These are phyloP conservation scores for Craterostigma plantagineum DNA, from an alignment of 257 asterid species.

Conservation along the genomic window DNA sequence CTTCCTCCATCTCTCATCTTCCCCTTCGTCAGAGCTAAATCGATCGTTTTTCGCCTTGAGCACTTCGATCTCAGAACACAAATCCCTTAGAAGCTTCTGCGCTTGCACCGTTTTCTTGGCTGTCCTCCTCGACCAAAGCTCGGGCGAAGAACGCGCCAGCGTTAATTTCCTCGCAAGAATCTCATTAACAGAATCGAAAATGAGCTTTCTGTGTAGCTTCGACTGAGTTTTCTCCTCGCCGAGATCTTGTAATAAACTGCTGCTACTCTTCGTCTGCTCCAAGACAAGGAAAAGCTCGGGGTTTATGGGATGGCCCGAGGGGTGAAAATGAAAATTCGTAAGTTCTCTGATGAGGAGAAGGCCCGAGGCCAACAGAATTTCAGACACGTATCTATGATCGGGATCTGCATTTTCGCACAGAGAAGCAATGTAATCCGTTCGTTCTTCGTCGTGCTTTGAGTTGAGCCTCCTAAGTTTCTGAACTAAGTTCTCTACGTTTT, in stretches of 20 bases:
- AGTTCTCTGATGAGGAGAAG: slow-evolving; percentile 67
- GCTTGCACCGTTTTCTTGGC: slow-evolving; percentile 30
- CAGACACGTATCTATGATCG: slow-evolving; percentile 71
- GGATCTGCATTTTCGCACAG: slow-evolving; percentile 72
- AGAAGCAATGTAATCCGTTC: slow-evolving; percentile 84
- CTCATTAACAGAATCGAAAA: slow-evolving; percentile 70
- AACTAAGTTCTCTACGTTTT: slow-evolving; percentile 59
- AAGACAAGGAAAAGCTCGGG: slow-evolving; percentile 76
- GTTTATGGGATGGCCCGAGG: slow-evolving; percentile 73
- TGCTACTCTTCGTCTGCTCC: slow-evolving; percentile 81
- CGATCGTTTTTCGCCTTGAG: slow-evolving; percentile 24
- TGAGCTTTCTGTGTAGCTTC: slow-evolving; percentile 41
- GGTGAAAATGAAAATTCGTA: slow-evolving; percentile 56
- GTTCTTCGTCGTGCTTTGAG: slow-evolving; percentile 81
- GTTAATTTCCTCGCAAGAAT: slow-evolving; percentile 43
- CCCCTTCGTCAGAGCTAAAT: slow-evolving; percentile 28
- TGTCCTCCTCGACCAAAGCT: too few relatives aligned
- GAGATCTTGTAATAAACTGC: slow-evolving; percentile 11
- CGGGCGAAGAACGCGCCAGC: not conserved
- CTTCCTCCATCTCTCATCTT: slow-evolving; percentile 32
- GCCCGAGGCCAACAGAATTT: slow-evolving; percentile 81
- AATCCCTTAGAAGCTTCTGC: slow-evolving; percentile 57
- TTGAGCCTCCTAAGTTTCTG: slow-evolving; percentile 69
- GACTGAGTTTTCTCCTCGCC: slow-evolving; percentile 16
- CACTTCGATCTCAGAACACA: slow-evolving; percentile 60